These are phyloP conservation scores for Lagenidium giganteum DNA, from an alignment of 352 stramenopile genomes.

Conservation along the genomic window DNA sequence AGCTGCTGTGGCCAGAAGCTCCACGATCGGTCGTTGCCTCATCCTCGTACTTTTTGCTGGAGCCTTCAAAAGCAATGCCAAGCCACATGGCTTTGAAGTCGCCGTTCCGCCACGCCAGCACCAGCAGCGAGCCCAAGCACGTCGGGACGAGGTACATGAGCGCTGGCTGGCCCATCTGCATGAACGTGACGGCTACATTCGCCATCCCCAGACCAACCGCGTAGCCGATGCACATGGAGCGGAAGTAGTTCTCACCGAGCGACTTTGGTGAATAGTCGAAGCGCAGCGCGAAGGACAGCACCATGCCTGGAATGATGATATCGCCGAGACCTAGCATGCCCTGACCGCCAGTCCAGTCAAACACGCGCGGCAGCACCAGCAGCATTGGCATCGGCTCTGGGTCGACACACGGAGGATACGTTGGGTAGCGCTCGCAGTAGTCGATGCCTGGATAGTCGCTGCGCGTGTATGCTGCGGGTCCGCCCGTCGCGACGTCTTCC, in stretches of 20 bases:
- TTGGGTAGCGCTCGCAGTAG: conserved; percentile 69
- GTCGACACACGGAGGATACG: conserved; percentile 49
- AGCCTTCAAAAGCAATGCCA: conserved; percentile 21
- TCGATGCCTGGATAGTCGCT: conserved; percentile 66
- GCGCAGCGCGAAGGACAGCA: conserved; percentile 90
- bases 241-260: conserved; percentile 78
- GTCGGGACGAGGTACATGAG: conserved; percentile 95
- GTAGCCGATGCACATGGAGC: conserved; percentile 86
- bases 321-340: conserved; percentile 95
- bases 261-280: conserved; percentile 80
- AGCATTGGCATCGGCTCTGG: conserved; percentile 94
- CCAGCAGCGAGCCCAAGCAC: conserved; percentile 78
- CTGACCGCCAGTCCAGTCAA: conserved; percentile 89
- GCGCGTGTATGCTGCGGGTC: conserved; percentile 62
- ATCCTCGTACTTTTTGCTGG: conserved; percentile 6
- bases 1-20: conserved; percentile 11
- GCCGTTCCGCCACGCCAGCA: conserved; percentile 58
- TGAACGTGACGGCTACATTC: conserved; percentile 92
- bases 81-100: conserved; percentile 69
- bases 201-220: conserved; percentile 90
- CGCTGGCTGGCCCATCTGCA: conserved; percentile 92
- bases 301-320: conserved; percentile 93
- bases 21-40: conserved; percentile 12
- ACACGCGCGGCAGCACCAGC: conserved; percentile 88
- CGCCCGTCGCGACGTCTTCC: conserved; percentile 91